Conservation (phyloP, 2,329 filamentous ascomycete species). For the Pseudogymnoascus sp. region DNA sequence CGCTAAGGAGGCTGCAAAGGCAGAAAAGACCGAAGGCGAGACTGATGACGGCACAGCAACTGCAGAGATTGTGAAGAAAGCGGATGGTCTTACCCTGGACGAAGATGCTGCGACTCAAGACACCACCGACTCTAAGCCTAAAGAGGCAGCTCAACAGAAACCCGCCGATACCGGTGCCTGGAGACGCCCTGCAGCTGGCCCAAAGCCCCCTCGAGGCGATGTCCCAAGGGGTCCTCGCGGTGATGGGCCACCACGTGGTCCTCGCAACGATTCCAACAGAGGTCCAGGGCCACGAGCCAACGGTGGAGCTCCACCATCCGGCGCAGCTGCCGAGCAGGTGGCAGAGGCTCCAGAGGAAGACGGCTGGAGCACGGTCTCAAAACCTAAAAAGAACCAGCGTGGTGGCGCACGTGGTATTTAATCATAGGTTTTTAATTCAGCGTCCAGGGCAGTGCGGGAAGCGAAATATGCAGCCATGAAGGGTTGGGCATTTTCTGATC, state of each 20-base stretch:
- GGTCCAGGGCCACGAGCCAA: constrained; percentile 29
- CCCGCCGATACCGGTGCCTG: constrained; percentile 54
- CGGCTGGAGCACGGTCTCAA: constrained; percentile 56
- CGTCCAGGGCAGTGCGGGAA: constrained; percentile 6
- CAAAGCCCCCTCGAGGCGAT: constrained; percentile 26
- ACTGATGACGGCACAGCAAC: constrained; percentile 14
- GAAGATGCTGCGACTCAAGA: constrained; percentile 30
- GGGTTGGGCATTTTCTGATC: constrained; percentile 4
- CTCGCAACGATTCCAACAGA: constrained; percentile 35
- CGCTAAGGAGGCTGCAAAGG: constrained; percentile 51
- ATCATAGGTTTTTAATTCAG: constrained; percentile 20
- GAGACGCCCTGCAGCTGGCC: constrained; percentile 45
- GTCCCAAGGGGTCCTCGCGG: constrained; percentile 30
- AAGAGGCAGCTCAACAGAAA: constrained; percentile 42
- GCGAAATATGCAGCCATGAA: constrained; percentile 3
- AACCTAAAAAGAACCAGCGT: constrained; percentile 31
- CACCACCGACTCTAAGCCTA: constrained; percentile 40
- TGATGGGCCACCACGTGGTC: constrained; percentile 36
- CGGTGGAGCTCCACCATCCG: constrained; percentile 39
- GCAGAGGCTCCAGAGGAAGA: constrained; percentile 44
- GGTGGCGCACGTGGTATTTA: constrained; percentile 29
- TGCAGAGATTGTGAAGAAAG: constrained; percentile 25
- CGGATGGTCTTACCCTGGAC: constrained; percentile 28
- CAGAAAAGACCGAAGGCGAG: constrained; percentile 31
- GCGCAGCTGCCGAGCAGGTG: constrained; percentile 31